Evolutionary conservation across 495 filamentous ascomycete species (phyloP), one percentile per base, ranked within the genome.

Genomic region (Geoglossum glabrum): DNA sequence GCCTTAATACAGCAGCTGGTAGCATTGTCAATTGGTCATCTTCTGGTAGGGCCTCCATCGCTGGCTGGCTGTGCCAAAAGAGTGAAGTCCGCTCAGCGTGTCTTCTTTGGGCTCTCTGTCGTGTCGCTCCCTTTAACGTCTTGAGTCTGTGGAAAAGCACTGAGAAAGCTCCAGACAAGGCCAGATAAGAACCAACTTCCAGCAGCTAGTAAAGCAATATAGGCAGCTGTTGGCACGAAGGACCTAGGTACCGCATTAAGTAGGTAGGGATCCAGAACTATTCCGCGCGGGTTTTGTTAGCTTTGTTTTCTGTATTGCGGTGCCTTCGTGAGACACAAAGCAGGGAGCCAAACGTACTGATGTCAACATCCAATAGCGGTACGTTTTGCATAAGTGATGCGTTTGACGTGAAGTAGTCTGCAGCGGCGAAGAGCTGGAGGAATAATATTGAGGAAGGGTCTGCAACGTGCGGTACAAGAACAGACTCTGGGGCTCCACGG

Each of bases 321-420:
- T 15, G n/a, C 46, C 11, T 52, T 19, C 30, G 6, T 40, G 5
- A 17, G 19, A 23, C 6, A 7, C 21, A 55, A 55, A 34, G 28
- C 49, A 13, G 1, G 15, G 27, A 49, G 36, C 13, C 6, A 30
- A n/a, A 62, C 70, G 45, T 62, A 77, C 74, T 87, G 55, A 98
- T 76, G 67, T 98, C 90, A 21, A 83, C 86, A 56, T 74, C 68
- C 23, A 96, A 87, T 0, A 79, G 74, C 2, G 85, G 84, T 11
- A 87, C 83, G 61, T 78, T 62, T 52, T 71, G 66, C 90, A 97
- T 96, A 61, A 95, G 73, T 1, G 77, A 75, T 49, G 72, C 64
- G 61, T 96, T 78, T 34, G 75, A 68, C 19, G 85, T 83, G 68
- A 82, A 93, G 72, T 88, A 98, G 59, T 88, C 87, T 56, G 92